Base-by-base conservation (phyloP, 306 rosid species). In the Pterocarpus santalinus region DNA sequence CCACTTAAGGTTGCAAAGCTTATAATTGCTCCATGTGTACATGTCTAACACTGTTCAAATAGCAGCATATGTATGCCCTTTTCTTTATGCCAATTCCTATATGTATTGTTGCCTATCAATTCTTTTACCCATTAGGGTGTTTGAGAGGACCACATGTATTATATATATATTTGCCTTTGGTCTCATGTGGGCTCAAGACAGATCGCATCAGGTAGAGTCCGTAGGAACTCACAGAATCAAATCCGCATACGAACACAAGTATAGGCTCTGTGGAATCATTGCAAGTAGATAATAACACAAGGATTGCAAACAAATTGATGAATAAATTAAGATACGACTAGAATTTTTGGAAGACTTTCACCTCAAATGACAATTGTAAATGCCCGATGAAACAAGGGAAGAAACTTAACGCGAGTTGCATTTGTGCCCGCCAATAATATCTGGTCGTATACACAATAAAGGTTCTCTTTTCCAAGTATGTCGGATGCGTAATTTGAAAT, bases 21-120 rank as follows among this genome's bases (percentile, higher is more conserved):
- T 69, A 81, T 79, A 85, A 73, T 85, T 81, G 71, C 65, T 72
- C 10, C 81, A 64, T 76, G 72, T 52, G 76, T 82, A 39, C 44
- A 47, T 78, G 60, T 52, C 63, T 47, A 58, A 34, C 83, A 56
- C 76, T 78, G 84, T 79, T 69, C n/a, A 39, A 79, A 16, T 66
- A 55, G 60, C 5, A 60, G 70, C 11, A 72, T 61, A 39, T 66
- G 33, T 60, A 76, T 64, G 63, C 43, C 73, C 32, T 81, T 87
- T 78, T 17, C 62, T 69, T 17, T 46, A 72, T 72, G 77, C 81
- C 84, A 84, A 79, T 83, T 78, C 53, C 80, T 66, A 69, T 49
- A 57, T 65, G 38, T 65, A 35, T 60, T 56, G 70, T 35, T 49
- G 13, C 49, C n/a, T 65, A 57, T 72, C 51, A 72, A 79, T 76